Base-by-base conservation (phyloP, 2,329 filamentous ascomycete genomes). In the Talaromyces islandicus region DNA sequence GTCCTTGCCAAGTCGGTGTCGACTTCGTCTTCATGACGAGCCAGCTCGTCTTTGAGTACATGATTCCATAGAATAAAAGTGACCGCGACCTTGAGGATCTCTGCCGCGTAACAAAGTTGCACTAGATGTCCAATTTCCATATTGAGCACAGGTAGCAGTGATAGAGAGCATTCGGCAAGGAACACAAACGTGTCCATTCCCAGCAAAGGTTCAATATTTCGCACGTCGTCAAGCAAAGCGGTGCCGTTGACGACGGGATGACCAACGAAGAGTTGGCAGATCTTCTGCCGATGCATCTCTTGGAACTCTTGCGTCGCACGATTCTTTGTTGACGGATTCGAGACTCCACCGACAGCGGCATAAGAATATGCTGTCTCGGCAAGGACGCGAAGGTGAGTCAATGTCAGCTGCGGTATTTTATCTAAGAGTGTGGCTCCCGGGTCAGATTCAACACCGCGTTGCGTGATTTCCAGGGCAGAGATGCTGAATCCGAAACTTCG, bases 351-450 rank as follows among this genome's bases (percentile, higher is more conserved):
- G 61, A 96, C 81, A 1, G 91, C 85, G 58, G 92, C 83, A 73
- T 94, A 97, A 0, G 92, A 92, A 30, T 89, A 85, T 1, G 90
- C 89, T 1, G 92, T 97, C 77, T 97, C 94, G 1, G 91, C 88
- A 25, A 97, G 79, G 29, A 97, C 88, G 54, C 92, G 89, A 29
- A 99, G 81, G 71, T 97, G 92, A 1, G 90, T 94, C 62, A 99
- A 78, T 1, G 85, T 83, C 71, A 96, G 87, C 60, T 93, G 89
- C 0, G 94, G 88, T 56, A 97, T 88, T 68, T 88, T 92, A 65
- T 93, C 89, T 21, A 97, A 75, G 52, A 97, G 77, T 5, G 89
- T 93, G 73, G 86, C 82, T 58, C 90, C 88, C 53, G 85, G 83
- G 64, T 89, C 85, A 24, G 87, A 86, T 66, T 91, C 89, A 3